Conservation (phyloP, 2,329 filamentous ascomycete species). For the Cladosporium sp. region DNA sequence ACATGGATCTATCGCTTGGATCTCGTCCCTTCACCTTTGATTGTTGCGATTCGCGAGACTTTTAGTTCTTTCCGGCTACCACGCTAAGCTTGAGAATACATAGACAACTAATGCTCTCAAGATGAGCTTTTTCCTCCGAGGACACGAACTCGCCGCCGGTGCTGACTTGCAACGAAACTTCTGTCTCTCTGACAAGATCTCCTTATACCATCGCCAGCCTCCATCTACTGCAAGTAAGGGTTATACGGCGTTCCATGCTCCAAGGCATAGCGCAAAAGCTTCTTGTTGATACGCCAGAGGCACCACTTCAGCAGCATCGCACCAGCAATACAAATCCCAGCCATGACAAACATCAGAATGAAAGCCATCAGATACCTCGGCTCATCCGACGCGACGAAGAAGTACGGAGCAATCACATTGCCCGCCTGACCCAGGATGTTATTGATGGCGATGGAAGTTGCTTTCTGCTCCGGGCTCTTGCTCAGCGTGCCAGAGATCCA, state of each 20-base stretch:
- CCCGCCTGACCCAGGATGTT: conserved; percentile 36
- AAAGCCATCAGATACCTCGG: conserved; percentile 14
- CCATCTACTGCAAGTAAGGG: conserved; percentile 1
- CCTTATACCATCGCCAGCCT: not conserved
- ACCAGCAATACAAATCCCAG: not conserved
- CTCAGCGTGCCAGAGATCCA: conserved; percentile 39
- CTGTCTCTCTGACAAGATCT: not conserved
- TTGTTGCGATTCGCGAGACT: not conserved
- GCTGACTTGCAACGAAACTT: not conserved
- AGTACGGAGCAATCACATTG: conserved; percentile 11
- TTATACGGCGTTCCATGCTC: conserved; percentile 14
- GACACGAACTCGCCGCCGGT: not conserved
- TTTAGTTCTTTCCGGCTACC: not conserved
- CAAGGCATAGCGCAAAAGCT: conserved; percentile 6
- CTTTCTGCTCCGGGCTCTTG: conserved; percentile 47
- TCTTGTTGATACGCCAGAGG: conserved; percentile 10
- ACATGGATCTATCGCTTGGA: not conserved
- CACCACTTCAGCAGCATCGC: conserved; percentile 14
- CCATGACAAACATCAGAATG: conserved; percentile 11
- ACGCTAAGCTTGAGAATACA: not conserved
- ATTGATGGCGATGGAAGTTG: conserved; percentile 50
- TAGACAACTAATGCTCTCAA: not conserved
- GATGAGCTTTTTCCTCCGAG: not conserved
- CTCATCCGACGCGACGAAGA: conserved; percentile 7
- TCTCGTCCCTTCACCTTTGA: not conserved